Evolutionary conservation across 2,329 filamentous ascomycete genomes (phyloP).

Genomic region (Pseudocercospora ulei): DNA sequence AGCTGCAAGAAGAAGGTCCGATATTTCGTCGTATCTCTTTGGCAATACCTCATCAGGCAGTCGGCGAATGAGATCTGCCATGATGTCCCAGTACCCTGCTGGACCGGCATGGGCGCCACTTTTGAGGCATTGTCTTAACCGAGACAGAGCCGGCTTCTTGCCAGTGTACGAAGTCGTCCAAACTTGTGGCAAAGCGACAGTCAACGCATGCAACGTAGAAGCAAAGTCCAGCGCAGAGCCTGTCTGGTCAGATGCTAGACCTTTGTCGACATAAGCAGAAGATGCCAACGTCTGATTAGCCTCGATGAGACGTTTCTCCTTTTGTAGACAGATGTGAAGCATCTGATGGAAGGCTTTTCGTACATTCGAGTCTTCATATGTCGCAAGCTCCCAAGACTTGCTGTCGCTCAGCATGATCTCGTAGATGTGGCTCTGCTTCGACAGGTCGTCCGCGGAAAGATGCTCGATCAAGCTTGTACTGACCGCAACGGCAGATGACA

Average conservation of each 20-base stretch:
- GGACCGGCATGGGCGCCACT: constrained; percentile 75
- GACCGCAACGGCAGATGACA: constrained; percentile 50
- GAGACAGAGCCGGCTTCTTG: constrained; percentile 48
- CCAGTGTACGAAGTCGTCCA: constrained; percentile 60
- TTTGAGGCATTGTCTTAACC: constrained; percentile 63
- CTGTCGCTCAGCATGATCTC: constrained; percentile 56
- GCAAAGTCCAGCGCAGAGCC: constrained; percentile 66
- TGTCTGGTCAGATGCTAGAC: constrained; percentile 60
- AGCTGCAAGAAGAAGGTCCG: constrained; percentile 56
- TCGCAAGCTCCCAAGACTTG: constrained; percentile 51
- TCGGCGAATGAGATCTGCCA: constrained; percentile 52
- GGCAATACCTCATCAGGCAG: constrained; percentile 52
- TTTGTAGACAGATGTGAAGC: constrained; percentile 44
- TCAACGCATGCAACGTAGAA: constrained; percentile 57
- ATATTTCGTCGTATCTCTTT: constrained; percentile 45
- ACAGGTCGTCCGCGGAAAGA: constrained; percentile 44
- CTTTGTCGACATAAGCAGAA: constrained; percentile 62
- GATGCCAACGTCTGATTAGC: constrained; percentile 49
- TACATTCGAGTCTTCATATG: constrained; percentile 49
- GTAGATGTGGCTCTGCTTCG: constrained; percentile 54
- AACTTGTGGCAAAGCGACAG: constrained; percentile 53
- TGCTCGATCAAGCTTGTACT: constrained; percentile 46
- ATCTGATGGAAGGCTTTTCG: constrained; percentile 51
- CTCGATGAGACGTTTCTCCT: constrained; percentile 38
- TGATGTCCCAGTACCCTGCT: constrained; percentile 60